A percentile compares a stretch with the other conserved stretches of the same genome.
These are phyloP conservation scores for Fusarium pseudograminearum DNA, from an alignment of 2,329 filamentous ascomycete genomes.

Conservation along the genomic window DNA sequence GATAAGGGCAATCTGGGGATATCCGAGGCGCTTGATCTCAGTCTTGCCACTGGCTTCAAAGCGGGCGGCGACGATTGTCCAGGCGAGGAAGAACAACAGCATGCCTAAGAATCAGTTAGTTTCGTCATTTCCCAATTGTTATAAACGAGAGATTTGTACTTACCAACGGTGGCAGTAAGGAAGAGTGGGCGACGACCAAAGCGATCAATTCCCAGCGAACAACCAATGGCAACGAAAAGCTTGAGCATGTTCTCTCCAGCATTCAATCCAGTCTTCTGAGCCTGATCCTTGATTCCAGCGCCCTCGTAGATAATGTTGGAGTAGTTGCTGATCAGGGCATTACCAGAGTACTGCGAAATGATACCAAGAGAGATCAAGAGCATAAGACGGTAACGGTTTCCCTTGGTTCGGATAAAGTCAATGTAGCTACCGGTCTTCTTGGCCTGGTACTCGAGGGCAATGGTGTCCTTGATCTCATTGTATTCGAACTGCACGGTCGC, in stretches of 20 bases:
- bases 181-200: constrained; percentile 66
- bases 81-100: constrained; percentile 43
- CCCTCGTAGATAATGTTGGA: constrained; percentile 71
- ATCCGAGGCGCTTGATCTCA: constrained; percentile 55
- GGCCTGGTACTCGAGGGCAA: constrained; percentile 55
- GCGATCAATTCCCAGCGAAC: constrained; percentile 27
- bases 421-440: constrained; percentile 64
- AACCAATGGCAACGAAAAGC: constrained; percentile 20
- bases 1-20: constrained; percentile 68
- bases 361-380: constrained; percentile 73
- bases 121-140: too few species aligned
- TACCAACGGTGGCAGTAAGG: constrained; percentile 57
- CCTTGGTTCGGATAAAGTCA: constrained; percentile 71
- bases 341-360: constrained; percentile 76
- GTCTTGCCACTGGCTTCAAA: constrained; percentile 15
- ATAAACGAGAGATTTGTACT: background rate
- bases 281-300: constrained; percentile 69
- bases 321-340: constrained; percentile 75
- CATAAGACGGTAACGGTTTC: constrained; percentile 73
- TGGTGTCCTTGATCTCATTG: constrained; percentile 73
- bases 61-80: constrained; percentile 21
- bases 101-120: constrained; percentile 52
- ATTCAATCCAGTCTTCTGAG: constrained; percentile 57
- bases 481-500: constrained; percentile 74
- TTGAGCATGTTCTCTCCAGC: constrained; percentile 29